Conservation (phyloP, 1,284 basidiomycete species). For the Vanrija sp. region DNA sequence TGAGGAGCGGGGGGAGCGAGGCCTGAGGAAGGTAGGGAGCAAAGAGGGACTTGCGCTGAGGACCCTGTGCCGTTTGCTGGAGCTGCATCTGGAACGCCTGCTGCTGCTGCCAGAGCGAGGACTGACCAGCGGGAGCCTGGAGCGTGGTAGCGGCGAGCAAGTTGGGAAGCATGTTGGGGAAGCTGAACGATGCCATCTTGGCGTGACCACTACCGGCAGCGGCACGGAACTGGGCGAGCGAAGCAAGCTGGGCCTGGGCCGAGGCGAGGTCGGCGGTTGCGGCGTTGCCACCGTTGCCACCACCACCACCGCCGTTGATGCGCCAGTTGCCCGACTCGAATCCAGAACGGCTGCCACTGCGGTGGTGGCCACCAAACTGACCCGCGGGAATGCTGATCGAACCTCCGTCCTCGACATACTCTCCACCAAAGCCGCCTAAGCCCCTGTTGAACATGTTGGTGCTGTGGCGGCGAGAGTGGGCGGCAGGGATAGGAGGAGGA, state of each 20-base stretch:
- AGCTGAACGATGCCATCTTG: constrained; percentile 95
- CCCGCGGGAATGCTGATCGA: constrained; percentile 30
- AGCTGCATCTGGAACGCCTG: constrained; percentile 72
- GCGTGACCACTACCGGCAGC: constrained; percentile 91
- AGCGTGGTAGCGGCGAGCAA: constrained; percentile 94
- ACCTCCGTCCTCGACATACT: constrained; percentile 37
- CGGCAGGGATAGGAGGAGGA: constrained; percentile 51
- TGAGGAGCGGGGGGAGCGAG: constrained; percentile 90
- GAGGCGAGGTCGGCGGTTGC: constrained; percentile 75
- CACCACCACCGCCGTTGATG: constrained; percentile 64
- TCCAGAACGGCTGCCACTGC: constrained; percentile 53
- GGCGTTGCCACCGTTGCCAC: constrained; percentile 55
- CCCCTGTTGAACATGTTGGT: constrained; percentile 67
- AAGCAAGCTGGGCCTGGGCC: constrained; percentile 87
- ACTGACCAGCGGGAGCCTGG: constrained; percentile 44
- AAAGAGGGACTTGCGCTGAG: constrained; percentile 96
- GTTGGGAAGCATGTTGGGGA: constrained; percentile 93
- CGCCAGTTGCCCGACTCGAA: constrained; percentile 71
- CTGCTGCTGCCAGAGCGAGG: constrained; percentile 73
- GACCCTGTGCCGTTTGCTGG: constrained; percentile 77
- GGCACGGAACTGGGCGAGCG: constrained; percentile 93
- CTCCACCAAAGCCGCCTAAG: constrained; percentile 30
- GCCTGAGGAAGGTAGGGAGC: constrained; percentile 98
- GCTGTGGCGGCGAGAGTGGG: constrained; percentile 88
- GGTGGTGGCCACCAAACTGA: constrained; percentile 62